Percentiles rank a stretch among this genome's conserved stretches.
phyloP scores from a whole-genome alignment of 176 grass and related monocot species.

The Hordeum vulgare region DNA sequence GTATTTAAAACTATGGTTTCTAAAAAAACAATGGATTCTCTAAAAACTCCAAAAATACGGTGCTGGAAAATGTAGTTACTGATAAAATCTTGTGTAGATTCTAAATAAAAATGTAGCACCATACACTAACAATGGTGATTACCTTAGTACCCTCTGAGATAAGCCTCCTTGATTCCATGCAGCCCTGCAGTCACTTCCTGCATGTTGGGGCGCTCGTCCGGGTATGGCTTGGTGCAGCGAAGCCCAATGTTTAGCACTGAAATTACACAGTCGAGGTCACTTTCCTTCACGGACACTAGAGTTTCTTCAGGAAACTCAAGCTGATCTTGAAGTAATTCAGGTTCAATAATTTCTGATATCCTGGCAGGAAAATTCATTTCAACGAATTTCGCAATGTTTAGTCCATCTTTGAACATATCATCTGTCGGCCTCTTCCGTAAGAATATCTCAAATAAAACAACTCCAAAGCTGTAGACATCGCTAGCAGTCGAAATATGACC shows the following conservation, averaged over 20 bases:
- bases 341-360: constrained; percentile 18
- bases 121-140: neutral
- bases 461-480: constrained; percentile 25
- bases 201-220: constrained; percentile 1
- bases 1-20: no score
- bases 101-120: neutral
- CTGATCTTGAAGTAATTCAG: constrained; percentile 7
- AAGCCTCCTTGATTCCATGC: neutral
- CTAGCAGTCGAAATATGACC: neutral
- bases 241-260: constrained; percentile 19
- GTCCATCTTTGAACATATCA: constrained; percentile 11
- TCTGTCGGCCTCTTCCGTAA: constrained; percentile 20
- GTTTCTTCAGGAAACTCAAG: neutral
- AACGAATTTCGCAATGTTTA: constrained; percentile 18
- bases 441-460: constrained; percentile 20
- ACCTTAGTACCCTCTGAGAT: neutral
- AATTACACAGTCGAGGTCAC: neutral
- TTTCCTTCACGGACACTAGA: neutral
- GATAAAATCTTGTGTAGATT: neutral
- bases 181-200: constrained; percentile 8
- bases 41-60: no score
- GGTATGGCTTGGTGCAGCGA: constrained; percentile 3
- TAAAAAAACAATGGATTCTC: no score
- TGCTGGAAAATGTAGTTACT: no score
- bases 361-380: constrained; percentile 19